These are phyloP conservation scores for Cystobasidium tubakii DNA, from an alignment of 768 basidiomycete genomes.

Conservation along the genomic window DNA sequence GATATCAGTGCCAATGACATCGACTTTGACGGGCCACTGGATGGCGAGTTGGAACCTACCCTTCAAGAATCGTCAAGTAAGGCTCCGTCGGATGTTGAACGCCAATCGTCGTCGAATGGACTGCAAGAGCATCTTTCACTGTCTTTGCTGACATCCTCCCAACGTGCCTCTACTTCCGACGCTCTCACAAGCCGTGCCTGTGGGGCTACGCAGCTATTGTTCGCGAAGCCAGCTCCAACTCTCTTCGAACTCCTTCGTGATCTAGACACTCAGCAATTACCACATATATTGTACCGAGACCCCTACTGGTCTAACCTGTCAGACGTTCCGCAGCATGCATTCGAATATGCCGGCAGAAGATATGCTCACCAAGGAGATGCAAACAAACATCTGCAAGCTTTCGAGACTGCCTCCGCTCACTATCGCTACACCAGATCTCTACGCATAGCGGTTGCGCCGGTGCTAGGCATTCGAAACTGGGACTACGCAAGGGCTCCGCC, in stretches of 20 bases:
- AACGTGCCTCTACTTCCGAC: background rate
- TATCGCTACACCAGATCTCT: background rate
- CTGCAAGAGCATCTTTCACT: too few species aligned
- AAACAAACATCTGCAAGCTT: slow-evolving; percentile 60
- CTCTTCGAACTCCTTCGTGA: slow-evolving; percentile 54
- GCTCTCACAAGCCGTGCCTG: too few species aligned
- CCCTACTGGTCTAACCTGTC: slow-evolving; percentile 69
- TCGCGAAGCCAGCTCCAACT: slow-evolving; percentile 47
- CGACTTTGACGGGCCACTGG: too few species aligned
- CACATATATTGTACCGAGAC: slow-evolving; percentile 62
- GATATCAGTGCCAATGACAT: background rate
- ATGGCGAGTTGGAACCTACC: too few species aligned
- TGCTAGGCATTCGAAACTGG: slow-evolving; percentile 31
- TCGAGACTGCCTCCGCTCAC: slow-evolving; percentile 46
- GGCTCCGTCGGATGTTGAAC: too few species aligned
- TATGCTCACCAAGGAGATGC: slow-evolving; percentile 66
- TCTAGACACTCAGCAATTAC: slow-evolving; percentile 51
- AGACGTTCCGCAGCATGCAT: slow-evolving; percentile 65
- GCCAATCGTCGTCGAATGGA: too few species aligned
- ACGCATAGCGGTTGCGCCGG: background rate
- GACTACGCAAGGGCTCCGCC: slow-evolving; percentile 39
- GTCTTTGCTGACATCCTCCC: background rate
- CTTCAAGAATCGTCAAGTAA: too few species aligned
- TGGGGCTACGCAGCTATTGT: slow-evolving; percentile 17
- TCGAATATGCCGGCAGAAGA: slow-evolving; percentile 73